Percentiles rank a stretch among this genome's conserved stretches.
Conservation (phyloP, 2,329 filamentous ascomycete species). For the Fusarium miscanthi region DNA sequence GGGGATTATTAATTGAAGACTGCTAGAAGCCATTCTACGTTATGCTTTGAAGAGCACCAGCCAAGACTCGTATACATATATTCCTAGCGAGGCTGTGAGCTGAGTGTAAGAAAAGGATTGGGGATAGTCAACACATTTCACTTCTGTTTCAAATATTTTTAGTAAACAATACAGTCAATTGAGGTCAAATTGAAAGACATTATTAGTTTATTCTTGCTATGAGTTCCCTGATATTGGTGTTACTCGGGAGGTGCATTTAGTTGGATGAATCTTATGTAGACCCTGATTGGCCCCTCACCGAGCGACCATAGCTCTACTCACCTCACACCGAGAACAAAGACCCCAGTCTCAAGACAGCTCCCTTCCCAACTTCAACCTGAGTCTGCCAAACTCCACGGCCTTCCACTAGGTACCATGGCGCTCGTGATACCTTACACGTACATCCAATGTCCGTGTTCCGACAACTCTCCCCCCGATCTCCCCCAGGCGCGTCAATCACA, state of each 20-base stretch:
- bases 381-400: conserved; percentile 27
- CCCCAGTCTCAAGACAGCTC: conserved; percentile 38
- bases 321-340: conserved; percentile 25
- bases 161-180: fast-evolving
- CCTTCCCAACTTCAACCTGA: conserved; percentile 12
- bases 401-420: conserved; percentile 54
- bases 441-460: conserved; percentile 74
- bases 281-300: conserved; percentile 31
- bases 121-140: not conserved
- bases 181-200: not conserved
- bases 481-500: conserved; percentile 46
- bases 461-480: conserved; percentile 53
- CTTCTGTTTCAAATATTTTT: not conserved
- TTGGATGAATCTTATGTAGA: not conserved
- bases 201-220: not conserved
- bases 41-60: not conserved
- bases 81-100: not conserved
- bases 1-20: not conserved
- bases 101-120: not conserved
- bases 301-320: conserved; percentile 21
- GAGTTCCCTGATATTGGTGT: not conserved
- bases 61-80: not conserved
- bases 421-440: conserved; percentile 71
- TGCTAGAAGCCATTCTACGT: not conserved
- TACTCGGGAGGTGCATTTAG: not conserved